A percentile compares a stretch with the other conserved stretches of the same genome.
Evolutionary conservation across 2,329 filamentous ascomycete genomes (phyloP).

Genomic region (Pyrenophora seminiperda): DNA sequence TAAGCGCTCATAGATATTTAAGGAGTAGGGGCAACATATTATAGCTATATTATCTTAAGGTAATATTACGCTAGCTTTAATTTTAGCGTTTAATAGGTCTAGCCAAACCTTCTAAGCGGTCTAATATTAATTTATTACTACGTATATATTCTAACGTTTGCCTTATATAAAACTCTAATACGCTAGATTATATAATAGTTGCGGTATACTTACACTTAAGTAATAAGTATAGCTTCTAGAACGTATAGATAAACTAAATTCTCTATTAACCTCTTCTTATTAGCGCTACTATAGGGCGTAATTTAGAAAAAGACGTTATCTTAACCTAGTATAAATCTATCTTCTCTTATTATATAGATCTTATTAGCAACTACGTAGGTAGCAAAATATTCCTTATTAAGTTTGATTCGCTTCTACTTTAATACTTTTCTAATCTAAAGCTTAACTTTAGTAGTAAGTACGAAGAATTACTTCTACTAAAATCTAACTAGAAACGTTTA

Average conservation of each 20-base stretch:
- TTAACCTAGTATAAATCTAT: conserved; percentile 1
- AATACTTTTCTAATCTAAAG: too few species aligned
- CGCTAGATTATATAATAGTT: neutral
- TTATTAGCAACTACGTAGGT: too few species aligned
- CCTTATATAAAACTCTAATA: neutral
- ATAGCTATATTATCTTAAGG: too few species aligned
- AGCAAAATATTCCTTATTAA: too few species aligned
- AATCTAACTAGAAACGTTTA: conserved; percentile 1
- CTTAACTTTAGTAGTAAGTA: too few species aligned
- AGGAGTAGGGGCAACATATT: too few species aligned
- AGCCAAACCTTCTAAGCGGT: neutral
- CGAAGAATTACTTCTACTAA: neutral
- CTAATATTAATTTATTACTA: neutral
- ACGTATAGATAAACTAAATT: neutral
- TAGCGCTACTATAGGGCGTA: conserved; percentile 1
- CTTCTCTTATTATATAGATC: too few species aligned
- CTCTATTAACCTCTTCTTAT: neutral
- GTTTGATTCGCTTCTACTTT: too few species aligned
- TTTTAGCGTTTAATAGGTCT: neutral
- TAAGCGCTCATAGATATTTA: too few species aligned
- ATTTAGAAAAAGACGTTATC: conserved; percentile 5
- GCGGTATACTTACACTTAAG: neutral
- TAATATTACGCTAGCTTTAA: conserved; percentile 3
- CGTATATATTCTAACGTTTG: neutral
- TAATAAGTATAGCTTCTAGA: conserved; percentile 1